Evolutionary conservation across 257 asterid genomes (phyloP), one percentile per base, ranked within the genome.

Genomic region (Plantago elongata): DNA sequence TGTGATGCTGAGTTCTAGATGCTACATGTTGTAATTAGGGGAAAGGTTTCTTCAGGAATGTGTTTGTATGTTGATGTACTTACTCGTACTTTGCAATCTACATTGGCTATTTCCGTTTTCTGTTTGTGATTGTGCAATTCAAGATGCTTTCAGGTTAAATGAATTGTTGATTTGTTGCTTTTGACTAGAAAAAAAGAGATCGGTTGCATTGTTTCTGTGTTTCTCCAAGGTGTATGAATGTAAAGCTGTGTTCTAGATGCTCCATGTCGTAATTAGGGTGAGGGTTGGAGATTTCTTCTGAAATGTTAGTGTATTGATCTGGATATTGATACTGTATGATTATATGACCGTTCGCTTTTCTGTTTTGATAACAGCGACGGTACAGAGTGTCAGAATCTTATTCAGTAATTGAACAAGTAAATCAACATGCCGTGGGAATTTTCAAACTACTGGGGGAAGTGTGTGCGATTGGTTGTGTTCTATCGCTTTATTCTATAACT

Each of bases 361-460:
- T 45, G 7, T 57, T 49, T 22, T 60, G 49, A 13, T 27, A 16
- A 17, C 75, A 72, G 86, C 38, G 13, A 57, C 69, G 65, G 69
- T 48, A 78, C 51, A 74, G 82, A n/a, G 54, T 63, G 17, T 34
- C 40, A 34, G 30, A 49, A 40, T 54, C 11, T 13, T 22, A 52
- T 12, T 45, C 51, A 30, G 22, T 68, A 52, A 71, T 74, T 73
- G 79, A 81, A 65, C 63, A 59, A 72, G 73, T 46, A 0, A 44
- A 79, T 64, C 82, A 83, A 71, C 80, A 89, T 89, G 96, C 88
- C 88, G 78, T 88, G 90, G 96, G 76, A 54, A 56, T 75, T 84
- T 74, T 72, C 87, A 12, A 75, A 77, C 60, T 84, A 67, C 38
- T 82, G 81, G 51, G 88, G 83, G 75, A 81, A 80, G 78, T 77